Base-by-base conservation (phyloP, 2,329 filamentous ascomycete species). In the Torrubiellomyces zombiae region DNA sequence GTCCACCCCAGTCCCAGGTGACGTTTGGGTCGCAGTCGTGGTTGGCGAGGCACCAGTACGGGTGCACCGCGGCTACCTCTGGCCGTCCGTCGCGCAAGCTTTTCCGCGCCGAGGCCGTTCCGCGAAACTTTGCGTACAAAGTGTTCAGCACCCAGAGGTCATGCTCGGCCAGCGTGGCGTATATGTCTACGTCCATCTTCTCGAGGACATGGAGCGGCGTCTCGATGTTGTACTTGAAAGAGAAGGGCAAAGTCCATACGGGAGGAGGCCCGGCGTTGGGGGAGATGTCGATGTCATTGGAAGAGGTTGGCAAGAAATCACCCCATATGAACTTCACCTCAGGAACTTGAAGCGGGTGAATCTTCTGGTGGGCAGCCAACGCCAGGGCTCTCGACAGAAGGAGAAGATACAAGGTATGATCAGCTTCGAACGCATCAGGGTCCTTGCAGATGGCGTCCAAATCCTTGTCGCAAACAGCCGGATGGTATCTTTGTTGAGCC, bases 11-110 rank as follows among this genome's bases (percentile, higher is more conserved):
- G 42, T 92, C 80, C 89, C 89, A 98, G 4, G 68, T 68, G 19
- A 95, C 83, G 47, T 93, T 94, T 7, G 89, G 89, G 44, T 93
- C 74, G 51, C 89, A 98, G 47, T 83, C 82, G 47, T 98, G 89
- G 43, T 98, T 98, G 15, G 86, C 85, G 16, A 95, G 61, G 51
- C 85, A 95, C 83, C 89, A 98, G 38, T 92, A 71, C 2, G 86
- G 83, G 52, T 95, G 85, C 15, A 95, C 85, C 15, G 86, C 86
- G 15, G 81, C 82, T 4, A 93, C 77, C 40, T 95, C 89, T 0
- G 89, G 86, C 7, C 80, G 70, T 3, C 83, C 80, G 33, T 86
- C 79, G 38, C 67, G 67, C 0, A 63, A 64, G 32, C 69, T 82
- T 37, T 89, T 75, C 19, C 80, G 68, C 4, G 85, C 86, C 3